Conservation (phyloP, 352 stramenopile species). For the Paralagenidium karlingii region DNA sequence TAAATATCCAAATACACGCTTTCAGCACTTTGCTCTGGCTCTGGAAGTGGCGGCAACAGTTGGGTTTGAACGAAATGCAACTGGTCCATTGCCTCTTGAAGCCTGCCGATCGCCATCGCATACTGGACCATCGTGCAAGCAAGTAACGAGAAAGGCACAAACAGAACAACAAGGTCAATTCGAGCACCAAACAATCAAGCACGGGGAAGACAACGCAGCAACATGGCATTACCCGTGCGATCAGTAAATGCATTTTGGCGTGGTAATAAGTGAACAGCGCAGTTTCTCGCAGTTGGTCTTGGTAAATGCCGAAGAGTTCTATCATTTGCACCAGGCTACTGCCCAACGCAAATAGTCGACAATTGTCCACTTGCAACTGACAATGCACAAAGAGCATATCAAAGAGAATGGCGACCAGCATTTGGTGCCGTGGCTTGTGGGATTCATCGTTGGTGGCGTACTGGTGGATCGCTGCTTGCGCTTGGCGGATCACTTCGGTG, state of each 20-base stretch:
- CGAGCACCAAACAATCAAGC: too few species aligned
- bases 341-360: constrained; percentile 52
- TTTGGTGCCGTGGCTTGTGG: constrained; percentile 18
- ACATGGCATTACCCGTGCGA: constrained; percentile 68
- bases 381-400: constrained; percentile 62
- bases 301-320: constrained; percentile 37
- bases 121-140: constrained; percentile 20
- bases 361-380: constrained; percentile 35
- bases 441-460: too few species aligned
- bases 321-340: constrained; percentile 37
- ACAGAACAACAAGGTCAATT: too few species aligned
- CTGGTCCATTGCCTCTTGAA: constrained; percentile 34
- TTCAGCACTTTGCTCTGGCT: too few species aligned
- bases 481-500: constrained; percentile 28
- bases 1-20: constrained; percentile 32
- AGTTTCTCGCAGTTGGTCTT: constrained; percentile 24
- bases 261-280: constrained; percentile 36
- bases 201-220: too few species aligned
- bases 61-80: constrained; percentile 39
- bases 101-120: constrained; percentile 30
- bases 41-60: constrained; percentile 21
- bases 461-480: constrained; percentile 33
- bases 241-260: constrained; percentile 35
- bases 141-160: not conserved
- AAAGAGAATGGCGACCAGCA: constrained; percentile 46